A percentile compares a stretch with the other conserved stretches of the same genome.
Conservation (phyloP, 1,284 basidiomycete genomes). For the Rhodotorula sp. region DNA sequence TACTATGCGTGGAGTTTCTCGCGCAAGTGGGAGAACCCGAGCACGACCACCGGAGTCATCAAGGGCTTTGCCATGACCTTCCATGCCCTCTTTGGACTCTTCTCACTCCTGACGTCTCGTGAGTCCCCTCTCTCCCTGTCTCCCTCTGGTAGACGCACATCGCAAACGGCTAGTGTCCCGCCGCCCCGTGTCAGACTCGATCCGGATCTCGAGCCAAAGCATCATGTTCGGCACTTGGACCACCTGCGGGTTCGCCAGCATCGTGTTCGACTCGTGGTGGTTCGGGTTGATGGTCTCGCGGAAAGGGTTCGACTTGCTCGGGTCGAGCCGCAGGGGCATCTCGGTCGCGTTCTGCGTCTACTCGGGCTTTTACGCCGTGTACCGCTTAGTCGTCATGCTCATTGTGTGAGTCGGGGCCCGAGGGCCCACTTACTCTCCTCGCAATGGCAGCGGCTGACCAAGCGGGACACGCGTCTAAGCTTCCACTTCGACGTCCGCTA, state of each 20-base stretch:
- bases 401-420: constrained; percentile 1
- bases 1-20: constrained; percentile 23
- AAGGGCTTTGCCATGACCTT: constrained; percentile 17
- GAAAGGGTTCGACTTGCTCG: constrained; percentile 1
- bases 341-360: constrained; percentile 15
- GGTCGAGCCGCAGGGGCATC: background rate
- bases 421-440: no score
- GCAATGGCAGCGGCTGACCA: background rate
- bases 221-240: constrained; percentile 17
- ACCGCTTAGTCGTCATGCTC: constrained; percentile 18
- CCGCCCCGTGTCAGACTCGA: background rate
- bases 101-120: constrained; percentile 19
- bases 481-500: constrained; percentile 11
- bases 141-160: no score
- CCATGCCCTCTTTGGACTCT: constrained; percentile 11
- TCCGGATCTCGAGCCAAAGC: constrained; percentile 3
- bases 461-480: background rate
- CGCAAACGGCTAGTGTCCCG: no score
- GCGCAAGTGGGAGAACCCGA: constrained; percentile 15
- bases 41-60: constrained; percentile 9
- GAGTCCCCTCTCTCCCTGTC: no score
- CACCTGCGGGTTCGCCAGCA: constrained; percentile 4
- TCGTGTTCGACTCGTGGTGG: constrained; percentile 21
- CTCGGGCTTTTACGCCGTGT: constrained; percentile 7
- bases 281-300: constrained; percentile 16